A percentile compares a stretch with the other conserved stretches of the same genome.
phyloP scores from a whole-genome alignment of 2,329 filamentous ascomycete species.

The Domatiomyces globalis region DNA sequence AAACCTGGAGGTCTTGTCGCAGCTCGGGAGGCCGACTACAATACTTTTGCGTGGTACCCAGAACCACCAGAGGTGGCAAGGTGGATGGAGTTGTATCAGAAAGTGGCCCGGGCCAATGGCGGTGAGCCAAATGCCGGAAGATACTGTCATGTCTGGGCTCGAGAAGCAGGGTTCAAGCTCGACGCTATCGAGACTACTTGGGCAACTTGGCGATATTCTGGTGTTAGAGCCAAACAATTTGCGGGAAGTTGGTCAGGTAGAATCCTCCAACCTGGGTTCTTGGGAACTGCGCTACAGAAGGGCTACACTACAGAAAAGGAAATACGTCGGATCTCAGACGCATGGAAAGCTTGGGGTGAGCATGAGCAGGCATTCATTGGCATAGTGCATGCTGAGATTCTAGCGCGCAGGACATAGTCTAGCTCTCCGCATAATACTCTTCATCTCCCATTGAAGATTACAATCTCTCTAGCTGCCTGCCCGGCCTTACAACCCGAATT shows the following conservation, averaged over 20 bases:
- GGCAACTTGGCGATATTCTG: slow-evolving; percentile 14
- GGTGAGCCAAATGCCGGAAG: slow-evolving; percentile 22
- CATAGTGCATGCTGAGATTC: slow-evolving; percentile 9
- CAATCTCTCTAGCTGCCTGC: too few relatives aligned
- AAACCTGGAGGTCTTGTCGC: slow-evolving; percentile 41
- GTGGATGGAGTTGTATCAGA: slow-evolving; percentile 20
- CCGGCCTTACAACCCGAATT: neutral
- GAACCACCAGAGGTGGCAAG: slow-evolving; percentile 16
- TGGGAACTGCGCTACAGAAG: slow-evolving; percentile 12
- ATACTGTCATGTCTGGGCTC: slow-evolving; percentile 18
- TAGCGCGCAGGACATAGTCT: slow-evolving; percentile 10
- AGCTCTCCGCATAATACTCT: too few relatives aligned
- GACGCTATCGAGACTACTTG: slow-evolving; percentile 14
- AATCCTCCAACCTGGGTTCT: slow-evolving; percentile 14
- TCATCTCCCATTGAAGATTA: too few relatives aligned
- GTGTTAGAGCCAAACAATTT: slow-evolving; percentile 10
- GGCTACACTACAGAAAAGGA: slow-evolving; percentile 15
- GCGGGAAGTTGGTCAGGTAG: slow-evolving; percentile 14
- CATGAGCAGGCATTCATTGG: slow-evolving; percentile 13
- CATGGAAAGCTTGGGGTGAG: slow-evolving; percentile 15
- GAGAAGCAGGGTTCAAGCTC: slow-evolving; percentile 16
- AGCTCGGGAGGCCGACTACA: slow-evolving; percentile 26
- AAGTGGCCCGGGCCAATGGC: slow-evolving; percentile 20
- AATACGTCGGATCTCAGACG: slow-evolving; percentile 12
- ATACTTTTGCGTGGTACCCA: slow-evolving; percentile 21